Conservation (phyloP, 306 rosid genomes). For the Prunus dulcis region DNA sequence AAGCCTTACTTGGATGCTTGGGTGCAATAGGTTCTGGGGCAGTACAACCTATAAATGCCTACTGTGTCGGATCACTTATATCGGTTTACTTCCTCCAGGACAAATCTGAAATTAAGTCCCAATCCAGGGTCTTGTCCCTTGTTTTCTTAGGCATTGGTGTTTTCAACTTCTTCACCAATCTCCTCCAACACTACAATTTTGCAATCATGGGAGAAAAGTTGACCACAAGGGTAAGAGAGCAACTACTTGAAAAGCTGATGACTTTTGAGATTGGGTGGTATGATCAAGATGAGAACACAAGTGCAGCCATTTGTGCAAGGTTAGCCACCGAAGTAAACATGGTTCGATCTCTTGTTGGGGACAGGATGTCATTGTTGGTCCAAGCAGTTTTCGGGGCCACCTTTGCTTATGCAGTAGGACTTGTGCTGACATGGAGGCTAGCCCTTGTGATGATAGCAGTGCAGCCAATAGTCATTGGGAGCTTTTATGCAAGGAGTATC, state of each 20-base stretch:
- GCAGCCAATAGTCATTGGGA: slow-evolving; percentile 85
- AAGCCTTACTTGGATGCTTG: slow-evolving; percentile 66
- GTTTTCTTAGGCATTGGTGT: slow-evolving; percentile 66
- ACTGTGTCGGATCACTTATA: slow-evolving; percentile 68
- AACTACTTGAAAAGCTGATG: slow-evolving; percentile 58
- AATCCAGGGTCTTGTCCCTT: slow-evolving; percentile 56
- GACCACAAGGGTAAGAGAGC: slow-evolving; percentile 76
- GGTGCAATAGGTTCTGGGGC: slow-evolving; percentile 90
- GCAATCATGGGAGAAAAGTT: slow-evolving; percentile 82
- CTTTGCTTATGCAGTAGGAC: slow-evolving; percentile 67
- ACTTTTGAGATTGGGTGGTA: slow-evolving; percentile 89
- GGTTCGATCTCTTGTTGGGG: slow-evolving; percentile 89
- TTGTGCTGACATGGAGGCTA: slow-evolving; percentile 76
- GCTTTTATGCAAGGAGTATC: slow-evolving; percentile 77
- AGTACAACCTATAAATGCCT: slow-evolving; percentile 81
- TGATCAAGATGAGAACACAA: slow-evolving; percentile 79
- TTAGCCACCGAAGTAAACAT: slow-evolving; percentile 72
- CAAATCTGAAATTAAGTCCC: slow-evolving; percentile 42
- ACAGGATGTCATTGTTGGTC: slow-evolving; percentile 62
- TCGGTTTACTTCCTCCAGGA: slow-evolving; percentile 61
- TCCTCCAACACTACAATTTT: slow-evolving; percentile 78
- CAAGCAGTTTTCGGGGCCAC: slow-evolving; percentile 73
- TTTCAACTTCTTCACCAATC: slow-evolving; percentile 69
- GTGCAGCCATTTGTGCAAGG: slow-evolving; percentile 89
- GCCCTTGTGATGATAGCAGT: slow-evolving; percentile 87